A percentile compares a stretch with the other conserved stretches of the same genome.
phyloP scores from a whole-genome alignment of 257 asterid genomes.

The Capsicum rhomboideum region DNA sequence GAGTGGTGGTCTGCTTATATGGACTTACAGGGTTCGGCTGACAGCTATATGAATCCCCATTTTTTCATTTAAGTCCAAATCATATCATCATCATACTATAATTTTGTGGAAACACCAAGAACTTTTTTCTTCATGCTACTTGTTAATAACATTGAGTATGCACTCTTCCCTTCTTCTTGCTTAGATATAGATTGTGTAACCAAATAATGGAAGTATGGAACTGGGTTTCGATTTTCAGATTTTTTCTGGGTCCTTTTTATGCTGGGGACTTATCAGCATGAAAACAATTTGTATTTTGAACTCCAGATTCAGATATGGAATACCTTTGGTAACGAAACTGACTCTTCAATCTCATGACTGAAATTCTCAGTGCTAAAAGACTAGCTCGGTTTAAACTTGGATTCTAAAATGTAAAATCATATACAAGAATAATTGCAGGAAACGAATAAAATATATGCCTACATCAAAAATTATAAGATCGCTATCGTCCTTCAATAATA shows the following conservation, averaged over 20 bases:
- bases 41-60: neutral
- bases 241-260: neutral
- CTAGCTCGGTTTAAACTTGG: neutral
- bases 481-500: slow-evolving; percentile 33
- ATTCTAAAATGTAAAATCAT: neutral
- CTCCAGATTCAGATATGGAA: neutral
- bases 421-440: neutral
- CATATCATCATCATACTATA: neutral
- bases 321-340: neutral
- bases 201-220: neutral
- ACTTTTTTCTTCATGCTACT: neutral
- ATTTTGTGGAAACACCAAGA: neutral
- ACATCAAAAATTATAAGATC: neutral
- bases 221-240: neutral
- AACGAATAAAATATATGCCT: neutral
- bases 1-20: no score
- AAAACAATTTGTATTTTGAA: neutral
- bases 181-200: neutral
- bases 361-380: neutral
- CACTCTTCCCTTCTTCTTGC: neutral
- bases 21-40: no score
- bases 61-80: neutral
- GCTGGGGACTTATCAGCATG: neutral
- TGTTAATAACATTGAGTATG: neutral
- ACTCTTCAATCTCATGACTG: neutral